Conservation (phyloP, 176 grass and related monocot genomes). For the Oryza punctata region DNA sequence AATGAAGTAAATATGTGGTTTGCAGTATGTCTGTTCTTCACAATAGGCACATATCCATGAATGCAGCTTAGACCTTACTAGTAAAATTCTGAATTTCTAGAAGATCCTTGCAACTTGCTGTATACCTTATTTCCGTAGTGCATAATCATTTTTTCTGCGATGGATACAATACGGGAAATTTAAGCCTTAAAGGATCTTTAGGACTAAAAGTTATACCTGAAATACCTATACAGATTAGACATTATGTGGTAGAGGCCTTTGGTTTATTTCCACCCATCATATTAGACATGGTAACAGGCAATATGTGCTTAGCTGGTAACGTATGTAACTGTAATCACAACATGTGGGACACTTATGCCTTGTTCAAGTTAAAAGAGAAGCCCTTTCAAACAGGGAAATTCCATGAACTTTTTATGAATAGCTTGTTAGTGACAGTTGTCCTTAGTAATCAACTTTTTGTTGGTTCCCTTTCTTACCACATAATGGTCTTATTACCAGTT, state of each 20-base stretch:
- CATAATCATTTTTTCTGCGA: conserved; percentile 8
- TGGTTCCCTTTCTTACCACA: conserved; percentile 1
- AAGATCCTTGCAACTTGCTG: background rate
- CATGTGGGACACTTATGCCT: background rate
- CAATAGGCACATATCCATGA: background rate
- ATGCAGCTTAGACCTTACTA: conserved; percentile 1
- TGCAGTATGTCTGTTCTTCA: background rate
- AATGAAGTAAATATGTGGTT: background rate
- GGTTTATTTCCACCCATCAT: background rate
- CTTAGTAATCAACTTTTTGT: background rate
- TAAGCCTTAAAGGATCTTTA: conserved; percentile 1
- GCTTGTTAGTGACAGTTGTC: background rate
- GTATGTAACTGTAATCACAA: background rate
- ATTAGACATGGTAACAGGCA: background rate
- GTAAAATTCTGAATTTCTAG: background rate
- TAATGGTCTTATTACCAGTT: background rate
- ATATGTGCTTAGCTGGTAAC: background rate
- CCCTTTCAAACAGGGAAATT: background rate
- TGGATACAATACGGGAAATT: background rate
- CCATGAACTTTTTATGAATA: background rate
- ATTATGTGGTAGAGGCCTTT: background rate
- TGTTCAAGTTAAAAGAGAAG: background rate
- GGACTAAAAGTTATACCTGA: background rate
- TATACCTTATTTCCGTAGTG: background rate
- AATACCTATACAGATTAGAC: background rate